Percentiles rank a stretch among this genome's conserved stretches.
Conservation (phyloP, 176 grass and related monocot species). For the Zoysia pacifica region DNA sequence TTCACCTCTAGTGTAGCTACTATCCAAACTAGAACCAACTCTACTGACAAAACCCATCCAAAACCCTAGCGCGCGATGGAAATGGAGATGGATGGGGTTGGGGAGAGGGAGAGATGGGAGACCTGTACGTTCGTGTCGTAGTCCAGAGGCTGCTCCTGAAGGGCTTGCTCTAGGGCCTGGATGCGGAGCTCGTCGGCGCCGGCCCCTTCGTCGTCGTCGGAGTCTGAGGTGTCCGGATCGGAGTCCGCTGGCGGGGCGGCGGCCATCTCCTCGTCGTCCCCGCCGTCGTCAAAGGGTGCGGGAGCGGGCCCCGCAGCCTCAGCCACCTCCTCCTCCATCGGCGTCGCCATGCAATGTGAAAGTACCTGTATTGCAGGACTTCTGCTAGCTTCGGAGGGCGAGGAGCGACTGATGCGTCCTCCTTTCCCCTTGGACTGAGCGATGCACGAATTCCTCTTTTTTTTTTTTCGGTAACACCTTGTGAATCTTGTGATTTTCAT, state of each 20-base stretch:
- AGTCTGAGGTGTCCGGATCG: slow-evolving; percentile 21
- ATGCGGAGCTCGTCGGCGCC: slow-evolving; percentile 66
- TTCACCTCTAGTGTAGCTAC: slow-evolving; percentile 6
- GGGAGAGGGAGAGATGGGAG: not conserved
- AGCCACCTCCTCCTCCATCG: slow-evolving; percentile 48
- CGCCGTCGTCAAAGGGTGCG: slow-evolving; percentile 7
- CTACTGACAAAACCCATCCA: slow-evolving; percentile 25
- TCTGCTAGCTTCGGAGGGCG: not conserved
- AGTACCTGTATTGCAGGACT: not conserved
- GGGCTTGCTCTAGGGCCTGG: slow-evolving; percentile 64
- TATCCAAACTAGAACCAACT: slow-evolving; percentile 2
- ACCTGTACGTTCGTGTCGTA: slow-evolving; percentile 86
- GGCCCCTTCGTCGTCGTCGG: slow-evolving; percentile 46
- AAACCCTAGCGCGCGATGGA: slow-evolving; percentile 31
- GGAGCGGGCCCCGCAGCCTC: slow-evolving; percentile 18
- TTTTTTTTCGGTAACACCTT: not conserved
- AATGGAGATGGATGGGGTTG: not conserved
- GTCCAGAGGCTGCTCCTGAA: slow-evolving; percentile 64
- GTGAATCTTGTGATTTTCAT: not conserved
- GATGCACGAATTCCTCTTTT: not conserved
- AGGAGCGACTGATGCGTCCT: not conserved
- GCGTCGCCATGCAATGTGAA: slow-evolving; percentile 47
- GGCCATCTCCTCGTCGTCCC: slow-evolving; percentile 41
- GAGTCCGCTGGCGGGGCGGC: slow-evolving; percentile 8
- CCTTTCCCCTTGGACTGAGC: not conserved